Conservation (phyloP, 768 basidiomycete species). For the Mycena polygramma region DNA sequence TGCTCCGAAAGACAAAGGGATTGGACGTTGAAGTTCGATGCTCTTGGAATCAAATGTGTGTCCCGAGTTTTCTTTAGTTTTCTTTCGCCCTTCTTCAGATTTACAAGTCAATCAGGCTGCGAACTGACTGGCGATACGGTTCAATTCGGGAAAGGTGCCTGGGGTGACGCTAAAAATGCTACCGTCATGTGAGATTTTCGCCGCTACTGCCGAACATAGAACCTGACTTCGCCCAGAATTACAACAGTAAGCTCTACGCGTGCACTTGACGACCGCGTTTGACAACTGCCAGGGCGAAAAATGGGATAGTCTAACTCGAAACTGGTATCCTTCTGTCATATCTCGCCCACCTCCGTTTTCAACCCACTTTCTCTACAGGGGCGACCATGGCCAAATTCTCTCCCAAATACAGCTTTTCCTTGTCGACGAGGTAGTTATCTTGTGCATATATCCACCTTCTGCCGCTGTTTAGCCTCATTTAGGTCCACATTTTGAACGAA, state of each 20-base stretch:
- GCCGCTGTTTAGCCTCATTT: not conserved
- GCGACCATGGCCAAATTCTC: conserved; percentile 74
- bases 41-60: conserved; percentile 81
- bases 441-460: not conserved
- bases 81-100: conserved; percentile 7
- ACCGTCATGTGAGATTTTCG: conserved; percentile 76
- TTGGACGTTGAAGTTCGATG: conserved; percentile 86
- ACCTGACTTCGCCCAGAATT: conserved; percentile 59
- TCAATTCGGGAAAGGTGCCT: conserved; percentile 70
- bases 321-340: conserved; percentile 64
- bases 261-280: not conserved
- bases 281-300: conserved; percentile 81
- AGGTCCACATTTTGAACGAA: conserved; percentile 96
- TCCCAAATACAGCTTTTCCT: conserved; percentile 84
- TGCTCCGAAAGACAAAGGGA: conserved; percentile 88
- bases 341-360: not conserved
- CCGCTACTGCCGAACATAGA: not conserved
- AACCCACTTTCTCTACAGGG: conserved; percentile 53
- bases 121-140: conserved; percentile 95
- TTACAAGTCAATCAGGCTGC: conserved; percentile 64
- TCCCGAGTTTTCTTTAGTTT: conserved; percentile 34
- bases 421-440: conserved; percentile 82
- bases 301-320: conserved; percentile 94
- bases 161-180: conserved; percentile 81
- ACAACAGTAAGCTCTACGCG: conserved; percentile 72